Evolutionary conservation across 177 flowering plant species (phyloP).

Genomic region (Vitis hybrid): DNA sequence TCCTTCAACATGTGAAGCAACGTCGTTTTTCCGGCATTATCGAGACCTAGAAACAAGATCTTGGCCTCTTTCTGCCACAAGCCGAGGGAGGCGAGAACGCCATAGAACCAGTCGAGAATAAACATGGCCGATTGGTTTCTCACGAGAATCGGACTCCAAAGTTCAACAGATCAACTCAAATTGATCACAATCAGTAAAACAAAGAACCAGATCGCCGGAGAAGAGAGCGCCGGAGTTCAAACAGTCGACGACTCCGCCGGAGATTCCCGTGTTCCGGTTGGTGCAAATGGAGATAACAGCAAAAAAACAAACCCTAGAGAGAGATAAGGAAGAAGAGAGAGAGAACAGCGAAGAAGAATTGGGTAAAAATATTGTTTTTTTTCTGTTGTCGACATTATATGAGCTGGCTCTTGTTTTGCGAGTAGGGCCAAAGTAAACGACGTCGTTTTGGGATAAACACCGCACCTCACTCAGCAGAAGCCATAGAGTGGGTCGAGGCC

Average conservation of each 20-base stretch:
- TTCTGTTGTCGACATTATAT: neutral
- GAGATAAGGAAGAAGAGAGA: neutral
- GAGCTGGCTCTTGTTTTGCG: neutral
- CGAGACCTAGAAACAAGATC: conserved; percentile 59
- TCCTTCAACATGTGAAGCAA: conserved; percentile 66
- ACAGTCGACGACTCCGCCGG: no score
- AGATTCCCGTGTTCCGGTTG: no score
- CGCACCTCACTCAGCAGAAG: no score
- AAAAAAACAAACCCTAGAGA: neutral
- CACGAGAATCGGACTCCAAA: neutral
- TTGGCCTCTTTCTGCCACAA: conserved; percentile 66
- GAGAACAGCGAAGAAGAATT: neutral
- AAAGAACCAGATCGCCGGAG: neutral
- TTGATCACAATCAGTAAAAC: neutral
- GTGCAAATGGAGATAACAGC: neutral
- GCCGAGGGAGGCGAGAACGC: conserved; percentile 58
- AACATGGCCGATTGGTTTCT: conserved; percentile 25
- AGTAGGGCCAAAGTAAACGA: neutral
- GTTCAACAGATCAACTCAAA: neutral
- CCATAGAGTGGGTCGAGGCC: no score
- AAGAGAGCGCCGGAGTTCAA: neutral
- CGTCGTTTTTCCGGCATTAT: conserved; percentile 66
- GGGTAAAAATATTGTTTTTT: neutral
- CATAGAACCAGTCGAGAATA: conserved; percentile 59
- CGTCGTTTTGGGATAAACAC: neutral